Evolutionary conservation across 2,329 filamentous ascomycete genomes (phyloP).

Genomic region (Pestalotiopsis sp.): DNA sequence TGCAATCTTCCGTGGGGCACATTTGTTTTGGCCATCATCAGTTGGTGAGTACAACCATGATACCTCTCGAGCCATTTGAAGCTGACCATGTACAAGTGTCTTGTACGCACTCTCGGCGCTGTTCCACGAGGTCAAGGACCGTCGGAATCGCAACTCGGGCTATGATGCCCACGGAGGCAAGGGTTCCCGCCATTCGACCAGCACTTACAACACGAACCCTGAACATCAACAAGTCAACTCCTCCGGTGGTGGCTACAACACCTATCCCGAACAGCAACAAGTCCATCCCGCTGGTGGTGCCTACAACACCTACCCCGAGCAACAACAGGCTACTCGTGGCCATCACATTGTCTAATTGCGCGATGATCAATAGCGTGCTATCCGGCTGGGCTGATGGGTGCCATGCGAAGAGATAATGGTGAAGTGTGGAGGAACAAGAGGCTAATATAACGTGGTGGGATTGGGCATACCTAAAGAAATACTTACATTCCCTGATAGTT

Average conservation of each 20-base stretch:
- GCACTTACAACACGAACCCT: background rate
- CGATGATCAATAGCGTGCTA: too few species aligned
- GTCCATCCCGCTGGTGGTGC: background rate
- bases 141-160: background rate
- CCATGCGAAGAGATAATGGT: too few species aligned
- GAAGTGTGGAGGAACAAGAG: too few species aligned
- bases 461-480: too few species aligned
- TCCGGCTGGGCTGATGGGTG: too few species aligned
- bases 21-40: constrained; percentile 46
- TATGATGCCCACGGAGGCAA: background rate
- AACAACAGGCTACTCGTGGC: background rate
- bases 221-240: background rate
- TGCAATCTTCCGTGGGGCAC: constrained; percentile 45
- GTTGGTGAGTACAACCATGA: constrained; percentile 40
- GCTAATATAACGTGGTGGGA: too few species aligned
- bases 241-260: background rate
- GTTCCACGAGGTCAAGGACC: constrained; percentile 6
- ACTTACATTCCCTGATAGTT: too few species aligned
- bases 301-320: background rate
- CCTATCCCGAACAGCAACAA: background rate
- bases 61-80: background rate
- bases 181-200: background rate
- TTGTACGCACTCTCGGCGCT: background rate
- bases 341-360: background rate
- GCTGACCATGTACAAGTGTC: background rate